Evolutionary conservation across 306 rosid genomes (phyloP), one percentile per base, ranked within the genome.

Genomic region (Cicer yamashitae): DNA sequence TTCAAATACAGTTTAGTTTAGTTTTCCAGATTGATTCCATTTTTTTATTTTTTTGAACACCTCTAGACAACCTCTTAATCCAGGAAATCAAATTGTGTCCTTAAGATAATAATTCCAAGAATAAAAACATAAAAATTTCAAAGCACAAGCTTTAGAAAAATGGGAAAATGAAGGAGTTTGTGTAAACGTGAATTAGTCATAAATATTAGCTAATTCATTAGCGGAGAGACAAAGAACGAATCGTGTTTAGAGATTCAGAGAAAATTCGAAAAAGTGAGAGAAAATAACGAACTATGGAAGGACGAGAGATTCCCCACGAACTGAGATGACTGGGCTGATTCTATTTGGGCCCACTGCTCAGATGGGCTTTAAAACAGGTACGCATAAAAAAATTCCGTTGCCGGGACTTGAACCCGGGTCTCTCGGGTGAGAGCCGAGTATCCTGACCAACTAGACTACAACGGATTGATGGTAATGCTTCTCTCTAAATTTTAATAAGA

Each of bases 321-420:
- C 7, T 9, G 38, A 18, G 6, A 1, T 10, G 10, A 56, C 3
- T 20, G 62, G 62, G 62, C 7, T 57, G 14, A 10, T 10, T 20
- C 14, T 9, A 22, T 1, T 20, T 20, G 12, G 22, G 62, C 62
- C 62, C 62, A 57, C 22, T 22, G 10, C 1, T 10, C 2, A 25
- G 25, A 57, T 10, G 43, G 43, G 66, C 44, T 12, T 59, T 3
- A 30, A 30, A 30, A 30, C 37, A 1, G 5, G 37, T 30, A 4
- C 1, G 37, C 6, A 4, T 30, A 0, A 30, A 63, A 8, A n/a
- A 1, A 1, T 66, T 67, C 72, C 72, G 43, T 67, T 67, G 56
- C 56, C 71, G 71, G 73, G 73, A 67, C 73, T 67, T 67, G 73
- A 67, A 67, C 73, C 73, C 71, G 71, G 71, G 71, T 67, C 73